Conservation (phyloP, 2,329 filamentous ascomycete species). For the Fusarium sp. region DNA sequence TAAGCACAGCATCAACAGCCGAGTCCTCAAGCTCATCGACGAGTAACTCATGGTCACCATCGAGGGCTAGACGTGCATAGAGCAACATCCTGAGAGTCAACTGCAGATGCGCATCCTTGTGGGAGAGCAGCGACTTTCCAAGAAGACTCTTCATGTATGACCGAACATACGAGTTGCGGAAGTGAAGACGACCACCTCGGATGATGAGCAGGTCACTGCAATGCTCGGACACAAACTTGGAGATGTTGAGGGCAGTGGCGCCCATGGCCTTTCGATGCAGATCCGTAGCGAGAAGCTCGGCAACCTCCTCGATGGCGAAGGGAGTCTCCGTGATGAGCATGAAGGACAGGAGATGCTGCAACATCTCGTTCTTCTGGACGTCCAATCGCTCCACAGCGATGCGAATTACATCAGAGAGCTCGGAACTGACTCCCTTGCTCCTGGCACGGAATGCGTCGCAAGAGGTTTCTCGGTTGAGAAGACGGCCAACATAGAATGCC, state of each 20-base stretch:
- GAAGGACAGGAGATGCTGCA: constrained; percentile 45
- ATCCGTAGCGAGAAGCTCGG: constrained; percentile 47
- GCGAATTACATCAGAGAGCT: constrained; percentile 26
- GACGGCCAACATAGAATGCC: constrained; percentile 47
- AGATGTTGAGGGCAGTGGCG: constrained; percentile 15
- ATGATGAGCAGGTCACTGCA: constrained; percentile 46
- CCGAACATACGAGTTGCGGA: constrained; percentile 50
- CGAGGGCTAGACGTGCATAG: constrained; percentile 47
- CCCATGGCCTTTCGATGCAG: constrained; percentile 19
- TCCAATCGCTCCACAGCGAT: constrained; percentile 13
- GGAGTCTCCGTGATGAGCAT: constrained; percentile 49
- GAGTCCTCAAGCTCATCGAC: constrained; percentile 33
- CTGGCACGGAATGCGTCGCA: constrained; percentile 11
- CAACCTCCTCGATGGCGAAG: constrained; percentile 46
- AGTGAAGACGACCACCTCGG: constrained; percentile 47
- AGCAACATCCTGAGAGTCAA: constrained; percentile 49
- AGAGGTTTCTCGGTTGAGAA: constrained; percentile 42
- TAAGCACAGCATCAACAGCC: constrained; percentile 40
- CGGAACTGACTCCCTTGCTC: constrained; percentile 15
- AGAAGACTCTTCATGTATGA: constrained; percentile 45
- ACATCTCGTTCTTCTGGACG: constrained; percentile 25
- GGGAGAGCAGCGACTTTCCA: constrained; percentile 48
- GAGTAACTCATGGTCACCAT: constrained; percentile 36
- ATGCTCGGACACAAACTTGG: constrained; percentile 27
- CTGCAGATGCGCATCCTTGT: constrained; percentile 48